Evolutionary conservation across 192 early-diverging fungal genomes (phyloP), one percentile per base, ranked within the genome.

Genomic region (Jimgerdemannia flammicorona): DNA sequence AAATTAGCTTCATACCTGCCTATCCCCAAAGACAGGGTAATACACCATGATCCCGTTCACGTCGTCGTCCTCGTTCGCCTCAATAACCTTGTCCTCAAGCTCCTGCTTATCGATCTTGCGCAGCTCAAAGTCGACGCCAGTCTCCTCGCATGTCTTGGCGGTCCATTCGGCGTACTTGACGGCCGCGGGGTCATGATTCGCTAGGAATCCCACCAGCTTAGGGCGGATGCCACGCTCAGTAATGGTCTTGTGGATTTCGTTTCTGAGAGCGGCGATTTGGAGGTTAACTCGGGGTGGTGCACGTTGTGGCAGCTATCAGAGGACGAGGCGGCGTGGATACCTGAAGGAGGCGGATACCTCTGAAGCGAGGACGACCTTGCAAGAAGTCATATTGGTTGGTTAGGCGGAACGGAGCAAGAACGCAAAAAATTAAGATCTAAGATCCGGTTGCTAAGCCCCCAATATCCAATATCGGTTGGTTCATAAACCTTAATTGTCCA

Each of bases 21-120:
- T 90, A 74, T 92, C 93, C 64, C 95, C 95, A 87, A 96, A 98
- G 17, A 98, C 95, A 11, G 98, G 98, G 79, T 99, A 99, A 84
- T 99, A 99, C 42, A 99, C 95, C 90, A 99, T 95, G 75, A 99
- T 98, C 41, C 98, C 98, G 80, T 96, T 91, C 20, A 99, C 93
- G 1, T 71, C 71, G 3, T 79, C 69, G 74, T 99, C 98, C 66
- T 90, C 82, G 82, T 99, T 99, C 14, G 97, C 98, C 59, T 93
- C 93, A 66, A 92, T 81, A 71, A 99, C 91, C 75, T 84, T 84
- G 69, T 91, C 87, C 80, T 98, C 96, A 29, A 99, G 90, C 44
- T 94, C 91, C 44, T 92, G 93, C 77, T 93, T 87, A 43, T 88
- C 81, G 65, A 93, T 90, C 78, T 93, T 88, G 40, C 96, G 89